Percentiles rank a stretch among this genome's conserved stretches.
Conservation (phyloP, 352 stramenopile genomes). For the Phytophthora pinifolia region DNA sequence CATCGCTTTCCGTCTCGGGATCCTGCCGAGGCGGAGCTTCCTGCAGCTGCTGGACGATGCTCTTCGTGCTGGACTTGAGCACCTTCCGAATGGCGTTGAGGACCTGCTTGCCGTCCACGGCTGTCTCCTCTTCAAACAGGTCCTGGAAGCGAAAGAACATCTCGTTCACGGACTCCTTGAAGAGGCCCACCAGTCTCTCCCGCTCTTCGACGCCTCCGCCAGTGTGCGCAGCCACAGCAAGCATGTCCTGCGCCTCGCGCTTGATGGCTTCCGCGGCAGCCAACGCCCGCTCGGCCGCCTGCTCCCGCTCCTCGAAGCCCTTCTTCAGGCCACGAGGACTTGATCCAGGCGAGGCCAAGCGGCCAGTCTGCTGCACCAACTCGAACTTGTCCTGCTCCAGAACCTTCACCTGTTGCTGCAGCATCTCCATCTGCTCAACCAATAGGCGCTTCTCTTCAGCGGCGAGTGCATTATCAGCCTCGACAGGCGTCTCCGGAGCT, state of each 20-base stretch:
- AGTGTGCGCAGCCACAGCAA: conserved; percentile 28
- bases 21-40: conserved; percentile 20
- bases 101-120: conserved; percentile 69
- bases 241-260: conserved; percentile 55
- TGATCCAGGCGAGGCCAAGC: conserved; percentile 24
- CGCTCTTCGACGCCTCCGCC: conserved; percentile 26
- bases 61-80: conserved; percentile 76
- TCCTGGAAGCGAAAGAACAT: conserved; percentile 87
- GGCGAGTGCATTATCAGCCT: conserved; percentile 22
- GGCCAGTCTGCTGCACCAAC: conserved; percentile 41
- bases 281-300: conserved; percentile 46
- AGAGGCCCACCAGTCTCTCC: conserved; percentile 47
- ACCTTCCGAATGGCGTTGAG: conserved; percentile 75
- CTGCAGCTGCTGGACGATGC: conserved; percentile 58
- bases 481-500: conserved; percentile 1
- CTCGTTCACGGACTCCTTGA: conserved; percentile 80
- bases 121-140: conserved; percentile 66
- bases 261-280: conserved; percentile 55
- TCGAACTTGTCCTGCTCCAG: conserved; percentile 55
- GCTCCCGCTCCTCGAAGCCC: conserved; percentile 36
- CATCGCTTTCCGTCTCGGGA: conserved; percentile 29
- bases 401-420: conserved; percentile 56
- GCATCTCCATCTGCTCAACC: conserved; percentile 49
- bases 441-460: conserved; percentile 64
- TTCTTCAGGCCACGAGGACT: conserved; percentile 21